A percentile compares a stretch with the other conserved stretches of the same genome.
Conservation (phyloP, 129 eudicot genomes). For the Artemisia annua region DNA sequence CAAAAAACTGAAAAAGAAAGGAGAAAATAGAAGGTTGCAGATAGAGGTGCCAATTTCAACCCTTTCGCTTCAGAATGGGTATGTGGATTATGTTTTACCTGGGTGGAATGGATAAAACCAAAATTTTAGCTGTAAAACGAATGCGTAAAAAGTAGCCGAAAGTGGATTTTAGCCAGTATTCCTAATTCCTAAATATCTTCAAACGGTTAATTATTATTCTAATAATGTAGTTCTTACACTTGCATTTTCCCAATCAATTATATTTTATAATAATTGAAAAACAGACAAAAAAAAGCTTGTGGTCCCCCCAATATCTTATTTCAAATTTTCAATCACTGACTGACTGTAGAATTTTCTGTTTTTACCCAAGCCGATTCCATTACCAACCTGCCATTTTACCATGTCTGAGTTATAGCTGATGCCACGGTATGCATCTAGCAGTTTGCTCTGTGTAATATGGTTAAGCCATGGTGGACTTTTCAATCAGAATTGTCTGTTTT, state of each 20-base stretch:
- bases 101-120: not conserved
- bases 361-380: not conserved
- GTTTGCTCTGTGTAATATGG: not conserved
- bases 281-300: not conserved
- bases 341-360: not conserved
- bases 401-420: slow-evolving; percentile 4
- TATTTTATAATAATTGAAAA: not conserved
- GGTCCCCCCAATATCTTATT: not conserved
- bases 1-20: not conserved
- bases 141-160: not conserved
- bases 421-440: slow-evolving; percentile 4
- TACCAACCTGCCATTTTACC: not conserved
- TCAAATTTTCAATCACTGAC: not conserved
- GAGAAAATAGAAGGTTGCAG: not conserved
- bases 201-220: not conserved
- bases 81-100: not conserved
- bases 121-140: not conserved
- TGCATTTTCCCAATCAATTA: not conserved
- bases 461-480: too few species aligned
- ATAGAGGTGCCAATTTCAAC: not conserved
- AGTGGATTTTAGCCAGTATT: too few species aligned
- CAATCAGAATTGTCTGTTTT: not conserved
- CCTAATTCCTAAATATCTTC: not conserved
- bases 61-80: not conserved
- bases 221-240: not conserved